Percentiles rank a stretch among this genome's conserved stretches.
Evolutionary conservation across 116 monocot species (phyloP).

Genomic region (Dioscorea cayenensis): DNA sequence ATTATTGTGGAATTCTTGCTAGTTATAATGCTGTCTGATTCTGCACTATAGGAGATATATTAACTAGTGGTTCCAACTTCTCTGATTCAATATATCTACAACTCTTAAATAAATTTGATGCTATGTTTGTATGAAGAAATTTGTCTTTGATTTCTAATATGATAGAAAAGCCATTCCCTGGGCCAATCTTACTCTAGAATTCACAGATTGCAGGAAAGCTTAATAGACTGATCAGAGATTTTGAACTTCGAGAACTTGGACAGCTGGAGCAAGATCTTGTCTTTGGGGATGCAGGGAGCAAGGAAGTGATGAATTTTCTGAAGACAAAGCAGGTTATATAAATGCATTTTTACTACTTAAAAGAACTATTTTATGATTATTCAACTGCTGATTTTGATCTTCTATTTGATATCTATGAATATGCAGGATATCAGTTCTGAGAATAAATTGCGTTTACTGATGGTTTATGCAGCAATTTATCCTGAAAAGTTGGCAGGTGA

Average conservation of each 20-base stretch:
- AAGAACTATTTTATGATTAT: neutral
- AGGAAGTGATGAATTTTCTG: constrained; percentile 91
- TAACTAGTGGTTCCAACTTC: neutral
- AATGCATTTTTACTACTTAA: neutral
- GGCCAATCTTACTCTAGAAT: neutral
- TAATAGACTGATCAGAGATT: constrained; percentile 57
- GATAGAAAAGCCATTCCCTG: neutral
- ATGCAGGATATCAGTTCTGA: constrained; percentile 74
- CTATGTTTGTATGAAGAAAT: neutral
- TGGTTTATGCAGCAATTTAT: constrained; percentile 84
- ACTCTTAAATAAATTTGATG: neutral
- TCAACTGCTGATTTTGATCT: neutral
- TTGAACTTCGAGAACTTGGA: constrained; percentile 74
- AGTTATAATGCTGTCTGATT: too few species aligned
- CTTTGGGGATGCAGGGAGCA: constrained; percentile 95
- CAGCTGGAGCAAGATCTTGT: constrained; percentile 97
- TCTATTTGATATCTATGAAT: neutral
- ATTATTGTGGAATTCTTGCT: too few species aligned
- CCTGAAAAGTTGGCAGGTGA: constrained; percentile 97
- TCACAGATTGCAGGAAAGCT: constrained; percentile 92
- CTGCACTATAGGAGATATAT: too few species aligned
- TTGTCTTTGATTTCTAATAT: neutral
- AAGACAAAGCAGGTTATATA: constrained; percentile 67
- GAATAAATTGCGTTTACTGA: constrained; percentile 78
- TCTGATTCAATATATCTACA: neutral